phyloP scores from a whole-genome alignment of 2,329 filamentous ascomycete genomes.

The Huntiella abstrusa region DNA sequence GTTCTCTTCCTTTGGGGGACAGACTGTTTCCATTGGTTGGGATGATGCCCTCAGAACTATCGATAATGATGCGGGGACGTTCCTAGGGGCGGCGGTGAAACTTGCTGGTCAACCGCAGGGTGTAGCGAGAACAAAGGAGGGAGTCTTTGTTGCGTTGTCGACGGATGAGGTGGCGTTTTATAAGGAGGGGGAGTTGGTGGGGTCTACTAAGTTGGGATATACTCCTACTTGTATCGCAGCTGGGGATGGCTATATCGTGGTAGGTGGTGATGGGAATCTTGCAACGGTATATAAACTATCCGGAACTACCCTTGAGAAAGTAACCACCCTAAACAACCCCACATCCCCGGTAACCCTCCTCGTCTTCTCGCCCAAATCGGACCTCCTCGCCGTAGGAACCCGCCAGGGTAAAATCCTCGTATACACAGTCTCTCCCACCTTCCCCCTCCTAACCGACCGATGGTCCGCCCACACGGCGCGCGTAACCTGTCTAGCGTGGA shows the following conservation, averaged over 20 bases:
- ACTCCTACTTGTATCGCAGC: constrained; percentile 56
- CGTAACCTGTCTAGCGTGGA: constrained; percentile 51
- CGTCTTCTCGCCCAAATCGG: constrained; percentile 65
- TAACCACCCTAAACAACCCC: constrained; percentile 44
- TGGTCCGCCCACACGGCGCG: constrained; percentile 43
- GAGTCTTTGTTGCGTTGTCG: constrained; percentile 39
- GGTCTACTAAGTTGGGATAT: constrained; percentile 39
- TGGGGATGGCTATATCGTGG: constrained; percentile 46
- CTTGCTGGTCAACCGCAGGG: constrained; percentile 68
- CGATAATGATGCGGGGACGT: constrained; percentile 56
- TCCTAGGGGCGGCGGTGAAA: constrained; percentile 47
- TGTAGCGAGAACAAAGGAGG: constrained; percentile 33
- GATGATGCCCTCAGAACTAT: constrained; percentile 75
- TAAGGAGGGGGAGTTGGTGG: constrained; percentile 41
- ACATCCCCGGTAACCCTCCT: constrained; percentile 58
- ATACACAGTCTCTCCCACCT: constrained; percentile 31
- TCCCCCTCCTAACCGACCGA: constrained; percentile 59
- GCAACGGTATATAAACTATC: constrained; percentile 49
- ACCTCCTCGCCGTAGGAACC: constrained; percentile 64
- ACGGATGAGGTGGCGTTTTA: constrained; percentile 30
- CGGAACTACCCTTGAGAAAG: constrained; percentile 34
- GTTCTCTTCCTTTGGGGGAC: constrained; percentile 41
- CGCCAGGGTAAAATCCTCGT: constrained; percentile 73
- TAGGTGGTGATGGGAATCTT: constrained; percentile 55
- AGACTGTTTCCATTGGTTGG: constrained; percentile 80